Conservation (phyloP, 306 rosid species). For the Castanopsis chinensis region DNA sequence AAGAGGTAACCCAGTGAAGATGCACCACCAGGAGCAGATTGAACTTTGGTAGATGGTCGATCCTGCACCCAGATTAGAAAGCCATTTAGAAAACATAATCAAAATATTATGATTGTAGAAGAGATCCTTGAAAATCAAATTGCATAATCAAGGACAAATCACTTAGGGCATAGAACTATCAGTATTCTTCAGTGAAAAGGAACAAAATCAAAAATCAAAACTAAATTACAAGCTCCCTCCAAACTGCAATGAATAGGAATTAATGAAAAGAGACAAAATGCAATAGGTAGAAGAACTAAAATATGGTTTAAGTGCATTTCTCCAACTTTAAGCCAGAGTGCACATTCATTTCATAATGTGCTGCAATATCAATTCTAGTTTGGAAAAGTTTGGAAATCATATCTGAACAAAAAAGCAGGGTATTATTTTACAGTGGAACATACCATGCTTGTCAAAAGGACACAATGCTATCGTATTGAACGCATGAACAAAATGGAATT, state of each 20-base stretch:
- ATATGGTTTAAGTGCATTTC: background rate
- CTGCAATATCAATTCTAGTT: background rate
- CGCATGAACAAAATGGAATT: background rate
- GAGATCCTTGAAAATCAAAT: background rate
- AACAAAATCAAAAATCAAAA: background rate
- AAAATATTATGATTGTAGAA: background rate
- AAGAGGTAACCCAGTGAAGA: conserved; percentile 76
- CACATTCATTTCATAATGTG: too few relatives aligned
- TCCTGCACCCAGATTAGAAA: conserved; percentile 40
- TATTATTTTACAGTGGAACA: too few relatives aligned
- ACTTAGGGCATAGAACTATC: background rate
- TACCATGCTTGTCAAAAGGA: too few relatives aligned
- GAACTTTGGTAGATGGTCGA: conserved; percentile 85
- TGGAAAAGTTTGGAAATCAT: background rate
- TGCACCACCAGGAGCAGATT: conserved; percentile 79
- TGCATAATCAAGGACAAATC: background rate
- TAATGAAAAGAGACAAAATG: background rate
- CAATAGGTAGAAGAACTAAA: background rate
- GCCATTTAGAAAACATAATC: background rate
- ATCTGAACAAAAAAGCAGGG: background rate
- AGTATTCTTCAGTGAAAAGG: background rate
- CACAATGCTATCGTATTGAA: background rate
- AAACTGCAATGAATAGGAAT: background rate
- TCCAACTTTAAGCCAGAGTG: background rate
- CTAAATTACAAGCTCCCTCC: background rate